These are phyloP conservation scores for Alectoria sarmentosa DNA, from an alignment of 495 filamentous ascomycete genomes.

Conservation along the genomic window DNA sequence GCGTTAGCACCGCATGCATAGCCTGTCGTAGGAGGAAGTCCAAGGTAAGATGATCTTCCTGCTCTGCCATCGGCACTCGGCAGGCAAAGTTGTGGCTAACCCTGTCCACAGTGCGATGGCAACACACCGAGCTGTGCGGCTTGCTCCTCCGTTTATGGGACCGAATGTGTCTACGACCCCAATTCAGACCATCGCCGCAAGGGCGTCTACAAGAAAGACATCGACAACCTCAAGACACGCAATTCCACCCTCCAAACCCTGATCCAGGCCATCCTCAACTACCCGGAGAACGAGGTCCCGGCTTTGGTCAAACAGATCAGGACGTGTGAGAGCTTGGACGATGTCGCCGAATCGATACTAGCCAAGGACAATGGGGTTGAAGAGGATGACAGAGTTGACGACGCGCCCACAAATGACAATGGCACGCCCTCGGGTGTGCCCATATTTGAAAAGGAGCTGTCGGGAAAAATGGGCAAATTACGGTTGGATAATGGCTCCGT, in stretches of 20 bases:
- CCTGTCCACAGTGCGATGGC: constrained; percentile 68
- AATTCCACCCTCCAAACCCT: constrained; percentile 87
- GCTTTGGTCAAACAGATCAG: constrained; percentile 80
- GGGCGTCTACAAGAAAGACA: constrained; percentile 92
- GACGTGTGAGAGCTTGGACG: constrained; percentile 84
- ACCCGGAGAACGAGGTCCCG: constrained; percentile 69
- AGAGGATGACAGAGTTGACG: constrained; percentile 38
- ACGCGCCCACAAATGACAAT: constrained; percentile 32
- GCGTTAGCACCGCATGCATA: constrained; percentile 89
- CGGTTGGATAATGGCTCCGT: constrained; percentile 81
- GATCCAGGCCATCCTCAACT: constrained; percentile 86
- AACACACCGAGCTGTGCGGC: constrained; percentile 88
- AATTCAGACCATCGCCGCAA: constrained; percentile 94
- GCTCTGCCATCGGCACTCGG: background rate
- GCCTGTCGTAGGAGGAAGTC: constrained; percentile 86
- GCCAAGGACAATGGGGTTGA: constrained; percentile 41
- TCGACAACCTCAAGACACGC: constrained; percentile 77
- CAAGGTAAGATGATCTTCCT: constrained; percentile 53
- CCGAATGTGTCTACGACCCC: constrained; percentile 74
- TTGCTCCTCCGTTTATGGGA: constrained; percentile 91
- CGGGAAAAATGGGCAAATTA: constrained; percentile 89
- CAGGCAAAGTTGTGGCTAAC: constrained; percentile 9
- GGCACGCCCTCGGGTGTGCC: constrained; percentile 38
- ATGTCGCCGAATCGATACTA: constrained; percentile 75
- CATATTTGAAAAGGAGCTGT: constrained; percentile 78